Percentiles rank a stretch among this genome's conserved stretches.
These are phyloP conservation scores for Ophiostoma populinum DNA, from an alignment of 2,329 filamentous ascomycete genomes.

Conservation along the genomic window DNA sequence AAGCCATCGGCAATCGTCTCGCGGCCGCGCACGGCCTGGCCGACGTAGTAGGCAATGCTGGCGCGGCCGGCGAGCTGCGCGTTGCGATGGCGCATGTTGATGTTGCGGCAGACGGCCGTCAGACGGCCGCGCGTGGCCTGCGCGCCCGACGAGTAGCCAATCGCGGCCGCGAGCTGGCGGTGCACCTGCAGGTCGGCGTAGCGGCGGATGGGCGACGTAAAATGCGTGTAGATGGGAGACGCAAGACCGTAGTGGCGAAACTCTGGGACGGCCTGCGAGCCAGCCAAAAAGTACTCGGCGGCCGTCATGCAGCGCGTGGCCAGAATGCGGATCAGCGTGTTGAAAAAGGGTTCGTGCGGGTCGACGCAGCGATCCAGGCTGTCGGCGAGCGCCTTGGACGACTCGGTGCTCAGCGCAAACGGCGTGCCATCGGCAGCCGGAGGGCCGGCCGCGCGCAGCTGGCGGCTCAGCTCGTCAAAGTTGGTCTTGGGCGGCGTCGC, in stretches of 20 bases:
- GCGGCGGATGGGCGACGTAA: conserved; percentile 89
- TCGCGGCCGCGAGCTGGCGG: conserved; percentile 75
- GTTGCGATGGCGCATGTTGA: conserved; percentile 93
- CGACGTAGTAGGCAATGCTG: conserved; percentile 94
- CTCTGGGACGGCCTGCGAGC: conserved; percentile 80
- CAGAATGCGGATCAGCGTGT: conserved; percentile 92
- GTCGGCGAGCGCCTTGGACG: conserved; percentile 82
- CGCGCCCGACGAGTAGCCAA: conserved; percentile 79
- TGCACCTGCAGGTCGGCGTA: conserved; percentile 85
- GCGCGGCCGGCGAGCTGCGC: conserved; percentile 89
- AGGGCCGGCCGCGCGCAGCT: conserved; percentile 48
- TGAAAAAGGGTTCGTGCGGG: conserved; percentile 78
- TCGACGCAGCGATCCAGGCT: conserved; percentile 78
- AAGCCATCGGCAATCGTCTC: conserved; percentile 60
- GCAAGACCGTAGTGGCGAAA: conserved; percentile 96
- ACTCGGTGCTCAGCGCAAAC: conserved; percentile 50
- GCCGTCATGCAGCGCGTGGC: conserved; percentile 98
- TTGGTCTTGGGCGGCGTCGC: conserved; percentile 85
- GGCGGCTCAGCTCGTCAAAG: conserved; percentile 84
- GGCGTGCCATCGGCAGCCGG: conserved; percentile 36
- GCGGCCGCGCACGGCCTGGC: conserved; percentile 73
- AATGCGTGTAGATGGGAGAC: conserved; percentile 95
- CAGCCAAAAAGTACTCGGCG: conserved; percentile 94
- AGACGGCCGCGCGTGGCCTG: conserved; percentile 70
- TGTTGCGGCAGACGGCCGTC: conserved; percentile 92